A percentile compares a stretch with the other conserved stretches of the same genome.
Conservation (phyloP, 371 early-diverging fungal genomes). For the Apophysomyces variabilis region DNA sequence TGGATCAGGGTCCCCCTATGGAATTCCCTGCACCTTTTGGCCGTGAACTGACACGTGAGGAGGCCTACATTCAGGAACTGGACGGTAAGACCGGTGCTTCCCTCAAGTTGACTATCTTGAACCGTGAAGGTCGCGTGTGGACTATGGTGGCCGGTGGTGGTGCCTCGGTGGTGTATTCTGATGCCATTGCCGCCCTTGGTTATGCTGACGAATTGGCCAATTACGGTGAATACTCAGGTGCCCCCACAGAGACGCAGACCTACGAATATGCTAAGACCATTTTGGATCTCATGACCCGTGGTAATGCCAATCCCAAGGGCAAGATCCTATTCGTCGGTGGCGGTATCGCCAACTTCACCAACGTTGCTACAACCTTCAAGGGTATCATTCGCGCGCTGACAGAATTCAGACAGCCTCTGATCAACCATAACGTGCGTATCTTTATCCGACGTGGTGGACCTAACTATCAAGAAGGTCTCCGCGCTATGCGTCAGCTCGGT, state of each 20-base stretch:
- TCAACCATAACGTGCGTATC: conserved; percentile 88
- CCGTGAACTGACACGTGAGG: conserved; percentile 93
- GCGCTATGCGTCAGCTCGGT: conserved; percentile 92
- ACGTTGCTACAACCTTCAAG: conserved; percentile 98
- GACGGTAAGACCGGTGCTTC: conserved; percentile 98
- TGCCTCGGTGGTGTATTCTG: conserved; percentile 95
- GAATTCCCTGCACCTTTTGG: conserved; percentile 99
- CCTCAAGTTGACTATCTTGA: conserved; percentile 95
- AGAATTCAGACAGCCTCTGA: conserved; percentile 88
- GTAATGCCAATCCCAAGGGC: conserved; percentile 80
- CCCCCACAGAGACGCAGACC: conserved; percentile 97
- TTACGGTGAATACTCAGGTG: conserved; percentile 99
- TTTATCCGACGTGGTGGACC: conserved; percentile 98
- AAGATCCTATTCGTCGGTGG: conserved; percentile 98
- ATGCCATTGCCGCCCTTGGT: conserved; percentile 96
- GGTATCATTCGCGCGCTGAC: conserved; percentile 95
- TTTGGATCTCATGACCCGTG: conserved; percentile 96
- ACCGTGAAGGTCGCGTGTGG: conserved; percentile 95
- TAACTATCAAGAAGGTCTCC: conserved; percentile 98
- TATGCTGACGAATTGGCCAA: conserved; percentile 95
- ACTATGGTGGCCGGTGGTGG: conserved; percentile 99
- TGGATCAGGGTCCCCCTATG: conserved; percentile 87
- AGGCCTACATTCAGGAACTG: conserved; percentile 96
- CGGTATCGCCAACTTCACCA: conserved; percentile 99
- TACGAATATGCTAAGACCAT: conserved; percentile 98